Conservation (phyloP, 2,329 filamentous ascomycete genomes). For the Nemania bipapillata region DNA sequence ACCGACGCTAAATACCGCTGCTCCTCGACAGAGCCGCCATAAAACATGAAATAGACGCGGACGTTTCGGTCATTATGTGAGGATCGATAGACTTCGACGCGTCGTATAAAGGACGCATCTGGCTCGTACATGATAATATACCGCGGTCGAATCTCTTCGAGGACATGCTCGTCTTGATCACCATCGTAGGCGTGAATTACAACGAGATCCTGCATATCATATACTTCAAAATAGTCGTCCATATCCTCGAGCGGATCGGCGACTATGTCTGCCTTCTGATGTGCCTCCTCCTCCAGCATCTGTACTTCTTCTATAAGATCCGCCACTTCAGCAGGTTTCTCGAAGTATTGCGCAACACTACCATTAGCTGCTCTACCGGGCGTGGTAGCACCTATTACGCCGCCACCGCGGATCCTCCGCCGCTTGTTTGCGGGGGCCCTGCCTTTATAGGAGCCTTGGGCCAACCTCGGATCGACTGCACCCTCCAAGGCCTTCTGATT, state of each 20-base stretch:
- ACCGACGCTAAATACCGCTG: conserved; percentile 90
- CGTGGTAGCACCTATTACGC: conserved; percentile 65
- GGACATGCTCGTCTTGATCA: conserved; percentile 93
- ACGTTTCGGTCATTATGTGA: conserved; percentile 91
- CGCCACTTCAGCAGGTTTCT: conserved; percentile 83
- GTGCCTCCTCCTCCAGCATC: conserved; percentile 79
- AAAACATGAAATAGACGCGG: conserved; percentile 96
- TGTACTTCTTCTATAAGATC: conserved; percentile 84
- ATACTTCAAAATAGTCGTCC: conserved; percentile 91
- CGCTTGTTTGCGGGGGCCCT: conserved; percentile 85
- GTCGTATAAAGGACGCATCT: conserved; percentile 89
- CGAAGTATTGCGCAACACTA: conserved; percentile 80
- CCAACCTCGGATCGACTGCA: conserved; percentile 67
- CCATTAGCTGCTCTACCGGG: conserved; percentile 75
- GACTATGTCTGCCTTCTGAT: conserved; percentile 78
- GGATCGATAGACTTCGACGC: conserved; percentile 94
- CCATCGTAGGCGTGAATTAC: conserved; percentile 94
- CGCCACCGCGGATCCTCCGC: conserved; percentile 83
- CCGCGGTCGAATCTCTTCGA: conserved; percentile 90
- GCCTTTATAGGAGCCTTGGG: conserved; percentile 62
- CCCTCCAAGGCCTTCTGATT: conserved; percentile 80
- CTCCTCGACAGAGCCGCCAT: conserved; percentile 92
- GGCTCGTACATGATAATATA: conserved; percentile 99
- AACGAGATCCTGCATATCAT: conserved; percentile 88
- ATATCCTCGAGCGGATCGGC: conserved; percentile 86